Evolutionary conservation across 2,329 filamentous ascomycete species (phyloP), one percentile per base, ranked within the genome.

Genomic region (Alternaria angustiovoidea): DNA sequence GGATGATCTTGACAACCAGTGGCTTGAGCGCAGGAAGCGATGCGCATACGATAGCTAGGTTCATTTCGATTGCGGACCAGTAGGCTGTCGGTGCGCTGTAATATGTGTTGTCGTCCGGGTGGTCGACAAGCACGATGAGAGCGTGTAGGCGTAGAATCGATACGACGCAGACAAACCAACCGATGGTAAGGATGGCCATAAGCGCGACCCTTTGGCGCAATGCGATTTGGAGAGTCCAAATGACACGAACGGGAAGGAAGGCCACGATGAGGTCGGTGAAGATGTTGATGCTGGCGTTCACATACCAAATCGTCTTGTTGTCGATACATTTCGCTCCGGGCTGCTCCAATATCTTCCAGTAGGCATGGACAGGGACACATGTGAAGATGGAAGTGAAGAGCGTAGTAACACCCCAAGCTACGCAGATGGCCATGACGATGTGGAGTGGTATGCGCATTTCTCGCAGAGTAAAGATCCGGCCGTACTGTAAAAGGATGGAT

Each of bases 41-140:
- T 22, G 75, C 75, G 61, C 75, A 77, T 0, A 77, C 68, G 32
- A 77, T 75, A 7, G 64, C 68, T 1, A 77, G 64, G 34, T 77
- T 75, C 18, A 71, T 54, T 59, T 77, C 74, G 57, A 77, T 70
- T 2, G 64, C 32, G 1, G 73, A 75, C 73, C 73, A 76, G 42
- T 71, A 75, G 4, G 68, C 70, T 3, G 67, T 51, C 7, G 64
- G 57, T 5, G 68, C 59, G 44, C 66, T 65, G 28, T 73, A 68
- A 46, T 67, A 77, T 9, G 66, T 67, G 4, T 24, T 38, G 46
- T 77, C 73, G 7, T 68, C 57, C 2, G 42, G 51, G 34, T 75
- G 62, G 16, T 56, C 18, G 4, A 43, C 48, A 1, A 73, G 49
- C 1, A 53, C 32, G 14, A 61, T 53, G n/a, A 77, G 57, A 7